phyloP scores from a whole-genome alignment of 805 yeast species.

The Myxozyma mucilagina region DNA sequence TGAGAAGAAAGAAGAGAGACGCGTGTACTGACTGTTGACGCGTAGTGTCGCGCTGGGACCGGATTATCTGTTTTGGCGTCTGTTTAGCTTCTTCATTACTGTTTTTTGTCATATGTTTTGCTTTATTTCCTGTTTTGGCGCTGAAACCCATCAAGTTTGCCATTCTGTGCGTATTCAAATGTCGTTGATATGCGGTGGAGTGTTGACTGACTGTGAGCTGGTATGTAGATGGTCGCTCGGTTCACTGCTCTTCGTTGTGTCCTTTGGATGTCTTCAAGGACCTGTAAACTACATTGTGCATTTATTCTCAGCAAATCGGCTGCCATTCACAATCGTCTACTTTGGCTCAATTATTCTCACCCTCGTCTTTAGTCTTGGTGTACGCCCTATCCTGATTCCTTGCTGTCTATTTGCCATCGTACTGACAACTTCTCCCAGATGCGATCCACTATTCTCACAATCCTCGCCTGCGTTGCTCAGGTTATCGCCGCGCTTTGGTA shows the following conservation, averaged over 20 bases:
- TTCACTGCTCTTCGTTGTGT: conserved; percentile 76
- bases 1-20: background rate
- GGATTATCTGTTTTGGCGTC: conserved; percentile 72
- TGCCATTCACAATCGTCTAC: conserved; percentile 78
- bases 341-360: conserved; percentile 79
- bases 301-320: conserved; percentile 68
- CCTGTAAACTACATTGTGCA: conserved; percentile 79
- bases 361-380: conserved; percentile 68
- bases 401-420: background rate
- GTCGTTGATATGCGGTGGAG: background rate
- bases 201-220: conserved; percentile 32
- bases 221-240: conserved; percentile 78
- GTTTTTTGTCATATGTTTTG: conserved; percentile 79
- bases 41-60: conserved; percentile 66
- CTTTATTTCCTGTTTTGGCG: conserved; percentile 85
- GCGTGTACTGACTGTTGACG: background rate
- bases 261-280: conserved; percentile 91
- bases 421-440: conserved; percentile 35
- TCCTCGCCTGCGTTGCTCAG: conserved; percentile 74
- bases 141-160: conserved; percentile 91
- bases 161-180: conserved; percentile 32
- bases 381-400: conserved; percentile 9
- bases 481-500: conserved; percentile 86
- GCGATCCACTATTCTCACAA: conserved; percentile 72
- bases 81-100: conserved; percentile 75